Base-by-base conservation (phyloP, 2,329 filamentous ascomycete species). In the Xylariaceae sp. region DNA sequence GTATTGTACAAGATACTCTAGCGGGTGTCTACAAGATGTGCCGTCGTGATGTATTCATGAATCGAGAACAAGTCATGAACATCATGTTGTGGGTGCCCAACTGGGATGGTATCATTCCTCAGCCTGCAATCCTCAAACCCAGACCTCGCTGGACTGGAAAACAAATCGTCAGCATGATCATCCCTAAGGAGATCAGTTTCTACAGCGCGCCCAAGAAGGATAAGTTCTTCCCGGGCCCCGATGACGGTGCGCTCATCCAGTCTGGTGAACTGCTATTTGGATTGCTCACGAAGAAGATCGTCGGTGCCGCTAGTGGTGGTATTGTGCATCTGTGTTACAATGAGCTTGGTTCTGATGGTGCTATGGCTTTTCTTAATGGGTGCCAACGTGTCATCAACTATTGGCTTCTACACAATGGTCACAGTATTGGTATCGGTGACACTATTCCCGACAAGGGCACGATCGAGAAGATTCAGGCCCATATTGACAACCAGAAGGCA, bases 381-480 rank as follows among this genome's bases (percentile, higher is more conserved):
- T 88, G 90, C 58, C 95, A 99, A 76, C 88, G 91, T 56, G 91
- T 97, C 57, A 89, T 97, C 67, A 95, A 93, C 72, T 96, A 97
- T 77, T 99, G 94, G 94, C 85, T 99, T 48, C 78, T 97, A 45
- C 93, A 99, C 75, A 89, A 96, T 68, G 94, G 94, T 54, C 94
- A 96, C 81, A 97, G 92, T 76, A 97, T 99, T 65, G 94, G 94
- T 77, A 96, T 99, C 68, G 95, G 94, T 78, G 94, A 99, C 73
- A 97, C 94, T 1, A 93, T 99, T 70, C 95, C 94, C 4, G 92
- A 97, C 73, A 85, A 86, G 64, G 77, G 79, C 15, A 97, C 93
- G 2, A 95, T 96, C 59, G 82, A 87, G 57, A 88, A 88, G 75
- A 92, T 99, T 56, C 88, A 96, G 70, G 82, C 84, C 5, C 88